Base-by-base conservation (phyloP, 495 filamentous ascomycete genomes). In the Filosporella fistucella region DNA sequence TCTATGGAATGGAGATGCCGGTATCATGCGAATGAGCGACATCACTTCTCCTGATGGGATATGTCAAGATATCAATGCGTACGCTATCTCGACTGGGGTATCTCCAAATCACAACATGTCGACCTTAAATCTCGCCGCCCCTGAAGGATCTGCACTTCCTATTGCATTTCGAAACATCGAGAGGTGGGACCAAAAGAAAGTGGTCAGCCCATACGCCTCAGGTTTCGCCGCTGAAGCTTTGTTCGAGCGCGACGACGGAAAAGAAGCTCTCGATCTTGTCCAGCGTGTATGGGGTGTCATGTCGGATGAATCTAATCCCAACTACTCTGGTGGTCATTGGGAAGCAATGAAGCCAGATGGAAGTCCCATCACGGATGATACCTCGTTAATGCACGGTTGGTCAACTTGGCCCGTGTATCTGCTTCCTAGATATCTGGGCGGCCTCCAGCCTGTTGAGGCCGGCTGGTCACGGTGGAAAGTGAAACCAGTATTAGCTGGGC, bases 321-420 rank as follows among this genome's bases (percentile, higher is more conserved):
- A 53, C 21, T 53, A 53, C 18, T 53, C 50, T 17, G 50, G 50
- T 14, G 43, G 43, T 23, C 50, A 53, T 43, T 53, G 45, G 50
- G 50, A 53, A 41, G 43, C 50, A 2, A 47, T 53, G 50, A 47
- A 34, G 11, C 26, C 36, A 30, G 26, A 47, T 24, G 50, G 50
- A 2, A 29, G 11, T 23, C 50, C 50, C 2, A 25, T 47, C 17
- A 32, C 16, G 5, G 30, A 53, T 24, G 50, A 53, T 37, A 53
- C 50, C 17, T 53, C 50, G 1, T 30, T 53, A 4, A 32, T 45
- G 34, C 50, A 53, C 17, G 50, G 50, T 3, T 48, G 50, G 50
- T 53, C 50, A 18, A 53, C 50, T 2, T 53, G 50, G 50, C 50
- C 50, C 12, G 50, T 53, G 11, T 53, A 38, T 39, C 35, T 47